Base-by-base conservation (phyloP, 2,329 filamentous ascomycete genomes). In the Neofusicoccum umdonicola region DNA sequence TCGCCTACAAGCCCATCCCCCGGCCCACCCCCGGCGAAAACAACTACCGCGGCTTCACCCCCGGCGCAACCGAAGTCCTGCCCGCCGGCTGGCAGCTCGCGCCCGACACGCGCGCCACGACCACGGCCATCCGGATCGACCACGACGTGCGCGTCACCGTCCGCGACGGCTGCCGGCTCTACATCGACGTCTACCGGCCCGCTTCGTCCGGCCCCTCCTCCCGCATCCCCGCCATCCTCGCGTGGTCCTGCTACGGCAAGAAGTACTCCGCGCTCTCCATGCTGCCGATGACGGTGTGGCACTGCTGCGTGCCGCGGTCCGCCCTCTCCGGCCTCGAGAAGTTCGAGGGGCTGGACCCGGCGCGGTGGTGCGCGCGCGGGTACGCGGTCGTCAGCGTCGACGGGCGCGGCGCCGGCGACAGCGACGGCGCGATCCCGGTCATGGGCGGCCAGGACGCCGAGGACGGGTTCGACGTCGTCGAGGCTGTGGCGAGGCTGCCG, bases 241-340 rank as follows among this genome's bases (percentile, higher is more conserved):
- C 73, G 56, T 83, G 79, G 79, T 77, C 74, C 6, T 77, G 75
- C 13, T 83, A 79, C 65, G 81, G 81, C 19, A 83, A 83, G 67
- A 77, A 79, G 64, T 80, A 77, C 65, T 76, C 72, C 15, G 76
- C 75, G 3, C 67, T 80, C 13, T 69, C 73, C 17, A 79, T 79
- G 71, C 70, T 79, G 3, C 71, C 76, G 1, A 80, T 78, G 70
- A 74, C 72, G 1, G 71, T 73, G 4, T 78, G 75, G 76, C 74
- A 78, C 39, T 77, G 75, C 58, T 77, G 79, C 6, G 73, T 81
- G 6, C 64, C 67, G 9, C 67, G 69, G 11, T 65, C 69, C 8
- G 58, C 66, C 2, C 57, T 73, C 2, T 69, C 67, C 19, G 74
- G 73, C 4, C 67, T 74, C 68, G 77, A 82, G 66, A 81, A 79